Percentiles rank a stretch among this genome's conserved stretches.
These are phyloP conservation scores for Aquilaria sinensis DNA, from an alignment of 345 rosid species.

Conservation along the genomic window DNA sequence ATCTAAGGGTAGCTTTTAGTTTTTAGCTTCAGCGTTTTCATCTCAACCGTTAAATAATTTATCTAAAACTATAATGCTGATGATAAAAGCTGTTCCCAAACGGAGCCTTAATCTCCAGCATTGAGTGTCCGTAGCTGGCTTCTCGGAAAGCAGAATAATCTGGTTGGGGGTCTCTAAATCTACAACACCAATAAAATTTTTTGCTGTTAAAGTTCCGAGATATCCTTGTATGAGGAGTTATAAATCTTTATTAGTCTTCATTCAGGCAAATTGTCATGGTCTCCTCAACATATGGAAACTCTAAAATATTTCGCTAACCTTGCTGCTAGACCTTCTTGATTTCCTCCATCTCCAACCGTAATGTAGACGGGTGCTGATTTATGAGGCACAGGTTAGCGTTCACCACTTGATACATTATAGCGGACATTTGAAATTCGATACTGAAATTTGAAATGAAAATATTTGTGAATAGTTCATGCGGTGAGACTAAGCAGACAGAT, in stretches of 20 bases:
- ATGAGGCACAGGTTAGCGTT: not conserved
- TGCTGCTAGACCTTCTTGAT: not conserved
- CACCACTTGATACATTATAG: slow-evolving; percentile 53
- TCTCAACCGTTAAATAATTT: no score
- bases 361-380: slow-evolving; percentile 4
- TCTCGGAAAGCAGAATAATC: slow-evolving; percentile 1
- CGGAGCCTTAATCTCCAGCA: slow-evolving; percentile 74
- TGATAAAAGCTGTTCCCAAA: no score
- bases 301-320: not conserved
- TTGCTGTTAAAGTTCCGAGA: not conserved
- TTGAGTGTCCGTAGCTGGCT: slow-evolving; percentile 52
- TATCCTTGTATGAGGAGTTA: no score
- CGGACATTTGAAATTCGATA: slow-evolving; percentile 75
- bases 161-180: not conserved
- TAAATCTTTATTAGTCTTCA: no score
- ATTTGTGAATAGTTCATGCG: not conserved
- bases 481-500: not conserved
- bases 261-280: no score
- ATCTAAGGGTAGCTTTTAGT: no score
- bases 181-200: not conserved
- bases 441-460: slow-evolving; percentile 30
- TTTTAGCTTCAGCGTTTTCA: no score
- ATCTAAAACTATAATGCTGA: no score
- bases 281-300: not conserved
- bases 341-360: not conserved